Evolutionary conservation across 1,284 basidiomycete genomes (phyloP).

Genomic region (Waitea zeae): DNA sequence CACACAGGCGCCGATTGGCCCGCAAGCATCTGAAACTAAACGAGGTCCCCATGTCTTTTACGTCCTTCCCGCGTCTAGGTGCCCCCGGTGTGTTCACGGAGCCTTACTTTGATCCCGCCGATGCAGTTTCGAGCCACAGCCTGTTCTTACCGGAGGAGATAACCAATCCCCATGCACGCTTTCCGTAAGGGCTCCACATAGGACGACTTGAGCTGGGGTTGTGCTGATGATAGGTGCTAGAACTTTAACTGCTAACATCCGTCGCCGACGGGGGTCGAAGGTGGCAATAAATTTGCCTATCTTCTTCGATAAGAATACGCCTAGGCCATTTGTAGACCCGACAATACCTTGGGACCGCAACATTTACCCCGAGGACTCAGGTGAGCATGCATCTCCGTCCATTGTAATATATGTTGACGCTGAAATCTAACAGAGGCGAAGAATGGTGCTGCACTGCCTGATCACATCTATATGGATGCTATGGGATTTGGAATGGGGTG

Average conservation of each 20-base stretch:
- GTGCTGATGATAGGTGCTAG: conserved; percentile 23
- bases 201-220: conserved; percentile 2
- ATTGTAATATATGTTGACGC: conserved; percentile 2
- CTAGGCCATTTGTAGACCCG: conserved; percentile 79
- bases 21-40: conserved; percentile 70
- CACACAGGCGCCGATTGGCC: conserved; percentile 65
- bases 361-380: conserved; percentile 67
- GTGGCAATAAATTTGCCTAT: conserved; percentile 94
- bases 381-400: conserved; percentile 19
- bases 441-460: conserved; percentile 67
- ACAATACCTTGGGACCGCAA: conserved; percentile 75
- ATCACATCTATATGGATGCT: conserved; percentile 97
- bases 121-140: conserved; percentile 75
- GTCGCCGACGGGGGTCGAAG: conserved; percentile 79
- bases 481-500: conserved; percentile 99
- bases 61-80: conserved; percentile 90
- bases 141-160: conserved; percentile 92
- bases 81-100: conserved; percentile 84
- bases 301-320: conserved; percentile 80
- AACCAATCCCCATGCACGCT: conserved; percentile 93
- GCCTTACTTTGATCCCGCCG: conserved; percentile 60
- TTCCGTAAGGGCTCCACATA: conserved; percentile 52
- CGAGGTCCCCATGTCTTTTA: conserved; percentile 87
- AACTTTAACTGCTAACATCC: conserved; percentile 91
- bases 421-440: conserved; percentile 48